Percentiles rank a stretch among this genome's conserved stretches.
Conservation (phyloP, 768 basidiomycete genomes). For the Cyclocybe cylindracea region DNA sequence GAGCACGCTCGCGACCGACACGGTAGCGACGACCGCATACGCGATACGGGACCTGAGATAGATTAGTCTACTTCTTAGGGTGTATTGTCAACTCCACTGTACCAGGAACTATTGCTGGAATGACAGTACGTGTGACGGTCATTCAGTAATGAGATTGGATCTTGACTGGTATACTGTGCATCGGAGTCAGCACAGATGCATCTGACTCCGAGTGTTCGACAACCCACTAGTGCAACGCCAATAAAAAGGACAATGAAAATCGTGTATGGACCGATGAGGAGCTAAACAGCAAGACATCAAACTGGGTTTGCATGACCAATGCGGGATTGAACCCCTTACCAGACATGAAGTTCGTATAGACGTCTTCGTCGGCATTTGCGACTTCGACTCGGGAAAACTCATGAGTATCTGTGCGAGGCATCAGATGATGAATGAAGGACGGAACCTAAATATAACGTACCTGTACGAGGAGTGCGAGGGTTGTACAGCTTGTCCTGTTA, state of each 20-base stretch:
- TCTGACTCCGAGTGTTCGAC: neutral
- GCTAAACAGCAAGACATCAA: neutral
- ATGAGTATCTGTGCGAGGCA: slow-evolving; percentile 14
- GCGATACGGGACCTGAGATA: slow-evolving; percentile 15
- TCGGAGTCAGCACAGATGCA: neutral
- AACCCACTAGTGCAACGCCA: slow-evolving; percentile 17
- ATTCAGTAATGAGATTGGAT: slow-evolving; percentile 13
- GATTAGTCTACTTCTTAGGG: neutral
- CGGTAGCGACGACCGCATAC: slow-evolving; percentile 13
- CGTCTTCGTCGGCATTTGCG: slow-evolving; percentile 10
- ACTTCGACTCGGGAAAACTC: slow-evolving; percentile 13
- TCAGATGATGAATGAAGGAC: neutral
- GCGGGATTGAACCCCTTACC: slow-evolving; percentile 1
- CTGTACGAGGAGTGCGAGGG: slow-evolving; percentile 22
- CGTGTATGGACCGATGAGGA: slow-evolving; percentile 20
- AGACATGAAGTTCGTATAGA: slow-evolving; percentile 6
- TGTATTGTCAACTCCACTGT: neutral
- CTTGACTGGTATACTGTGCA: slow-evolving; percentile 12
- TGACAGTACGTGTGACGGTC: slow-evolving; percentile 17
- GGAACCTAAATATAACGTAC: slow-evolving; percentile 1
- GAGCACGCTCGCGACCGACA: slow-evolving; percentile 16
- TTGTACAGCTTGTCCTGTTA: slow-evolving; percentile 17
- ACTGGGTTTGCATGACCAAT: neutral
- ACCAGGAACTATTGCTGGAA: slow-evolving; percentile 16
- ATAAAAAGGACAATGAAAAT: slow-evolving; percentile 19